Base-by-base conservation (phyloP, 129 eudicot genomes). In the Apium graveolens region DNA sequence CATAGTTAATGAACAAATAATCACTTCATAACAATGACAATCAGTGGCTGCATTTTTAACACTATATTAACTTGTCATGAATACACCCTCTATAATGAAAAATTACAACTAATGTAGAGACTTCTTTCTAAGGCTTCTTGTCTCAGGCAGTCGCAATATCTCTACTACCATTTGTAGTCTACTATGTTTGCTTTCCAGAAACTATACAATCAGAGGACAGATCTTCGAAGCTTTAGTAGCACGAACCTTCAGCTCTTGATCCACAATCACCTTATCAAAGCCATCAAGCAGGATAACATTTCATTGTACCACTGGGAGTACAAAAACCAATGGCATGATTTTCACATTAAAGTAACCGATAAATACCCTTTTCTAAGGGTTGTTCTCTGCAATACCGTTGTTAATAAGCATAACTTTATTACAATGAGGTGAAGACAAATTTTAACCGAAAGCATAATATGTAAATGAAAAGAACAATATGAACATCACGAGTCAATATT, bases 351-450 rank as follows among this genome's bases (percentile, higher is more conserved):
- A 7, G 39, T 41, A 11, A 17, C 77, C 55, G 55, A 60, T 60
- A 3, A 60, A n/a, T 57, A 26, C 32, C 5, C 69, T 20, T 11
- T 66, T 79, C 41, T 51, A 69, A 24, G 76, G 77, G 16, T 70
- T 70, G 53, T 79, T 69, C 77, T 79, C 81, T 79, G 81, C 70
- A 78, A 78, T 21, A n/a, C 31, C 21, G 46, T 48, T n/a, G 49
- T 78, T 53, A 20, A 32, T 11, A 32, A 20, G 68, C 45, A 49
- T 17, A 21, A 16, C 24, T 43, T 1, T 24, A 74, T 74, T 39
- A 11, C 34, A 26, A 74, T 5, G 34, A 16, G 32, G 20, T 26
- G 7, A 27, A 26, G 31, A 35, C 32, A 53, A 39, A 12, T 20
- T 39, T 66, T n/a, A 76, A 65, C 42, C 1, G 21, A 41, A 42